Conservation (phyloP, 1,284 basidiomycete genomes). For the Schizophyllum amplum region DNA sequence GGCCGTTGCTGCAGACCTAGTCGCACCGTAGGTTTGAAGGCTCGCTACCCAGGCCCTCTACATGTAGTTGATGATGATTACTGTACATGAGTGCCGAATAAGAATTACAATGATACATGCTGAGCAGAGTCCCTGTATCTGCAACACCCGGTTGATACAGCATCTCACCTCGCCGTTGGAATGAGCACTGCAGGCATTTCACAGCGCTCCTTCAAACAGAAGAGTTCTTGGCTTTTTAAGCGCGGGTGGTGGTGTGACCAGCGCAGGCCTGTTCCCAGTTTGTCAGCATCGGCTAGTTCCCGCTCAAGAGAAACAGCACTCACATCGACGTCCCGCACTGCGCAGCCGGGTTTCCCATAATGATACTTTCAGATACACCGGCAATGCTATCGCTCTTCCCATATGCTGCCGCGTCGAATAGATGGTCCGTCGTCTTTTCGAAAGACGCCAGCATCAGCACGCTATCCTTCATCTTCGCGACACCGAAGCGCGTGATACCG, state of each 20-base stretch:
- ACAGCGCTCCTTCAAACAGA: conserved; percentile 22
- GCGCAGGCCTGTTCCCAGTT: conserved; percentile 17
- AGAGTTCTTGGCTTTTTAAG: conserved; percentile 22
- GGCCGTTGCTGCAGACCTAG: no score
- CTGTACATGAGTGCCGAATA: no score
- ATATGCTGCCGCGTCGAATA: conserved; percentile 96
- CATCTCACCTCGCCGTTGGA: not conserved
- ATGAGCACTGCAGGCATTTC: not conserved
- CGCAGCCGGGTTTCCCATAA: conserved; percentile 98
- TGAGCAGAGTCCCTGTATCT: no score
- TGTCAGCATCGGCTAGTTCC: not conserved
- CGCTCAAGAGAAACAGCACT: conserved; percentile 20
- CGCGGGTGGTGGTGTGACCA: conserved; percentile 18
- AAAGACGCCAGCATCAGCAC: conserved; percentile 99
- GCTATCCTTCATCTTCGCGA: conserved; percentile 99
- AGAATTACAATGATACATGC: no score
- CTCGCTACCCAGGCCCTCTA: no score
- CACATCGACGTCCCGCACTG: conserved; percentile 94
- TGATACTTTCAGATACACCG: conserved; percentile 98
- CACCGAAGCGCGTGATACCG: conserved; percentile 98
- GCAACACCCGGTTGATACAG: no score
- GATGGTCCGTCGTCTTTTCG: conserved; percentile 98
- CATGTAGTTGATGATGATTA: no score
- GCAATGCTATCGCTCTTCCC: conserved; percentile 94
- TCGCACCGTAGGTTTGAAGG: no score